Conservation (phyloP, 805 yeast species). For the Jamesozyma gamospora region DNA sequence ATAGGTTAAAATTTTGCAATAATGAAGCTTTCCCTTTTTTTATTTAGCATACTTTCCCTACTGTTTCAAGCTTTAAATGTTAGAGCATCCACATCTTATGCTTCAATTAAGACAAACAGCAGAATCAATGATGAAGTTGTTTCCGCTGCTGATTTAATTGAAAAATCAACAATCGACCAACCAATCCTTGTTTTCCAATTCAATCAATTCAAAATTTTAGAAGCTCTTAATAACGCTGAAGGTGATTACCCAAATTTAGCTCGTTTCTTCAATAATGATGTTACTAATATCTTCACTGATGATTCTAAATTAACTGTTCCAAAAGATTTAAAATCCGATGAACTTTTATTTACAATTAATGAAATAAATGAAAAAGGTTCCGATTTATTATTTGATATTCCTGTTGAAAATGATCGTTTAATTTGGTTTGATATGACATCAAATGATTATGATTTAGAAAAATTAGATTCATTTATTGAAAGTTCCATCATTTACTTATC, state of each 20-base stretch:
- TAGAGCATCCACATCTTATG: slow-evolving; percentile 6
- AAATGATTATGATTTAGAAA: slow-evolving; percentile 15
- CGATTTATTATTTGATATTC: slow-evolving; percentile 14
- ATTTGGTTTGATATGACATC: slow-evolving; percentile 19
- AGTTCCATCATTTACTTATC: slow-evolving; percentile 15
- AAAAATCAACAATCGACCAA: slow-evolving; percentile 7
- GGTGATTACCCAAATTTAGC: slow-evolving; percentile 13
- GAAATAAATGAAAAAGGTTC: slow-evolving; percentile 14
- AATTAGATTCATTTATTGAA: slow-evolving; percentile 22
- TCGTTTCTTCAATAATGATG: slow-evolving; percentile 10
- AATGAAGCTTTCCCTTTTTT: neutral
- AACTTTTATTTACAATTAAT: slow-evolving; percentile 2
- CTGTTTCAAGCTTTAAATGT: slow-evolving; percentile 2
- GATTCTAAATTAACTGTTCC: slow-evolving; percentile 1
- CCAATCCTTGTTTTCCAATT: slow-evolving; percentile 22
- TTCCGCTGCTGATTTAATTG: slow-evolving; percentile 3
- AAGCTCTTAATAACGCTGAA: slow-evolving; percentile 4
- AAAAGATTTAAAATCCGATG: neutral
- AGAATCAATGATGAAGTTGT: slow-evolving; percentile 1
- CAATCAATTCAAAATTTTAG: slow-evolving; percentile 11
- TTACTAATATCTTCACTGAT: slow-evolving; percentile 8
- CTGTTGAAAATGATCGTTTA: slow-evolving; percentile 12
- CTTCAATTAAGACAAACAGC: slow-evolving; percentile 5
- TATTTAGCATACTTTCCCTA: neutral
- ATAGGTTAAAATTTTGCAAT: neutral